These are phyloP conservation scores for Casuarina cunninghamiana DNA, from an alignment of 306 rosid species.

Conservation along the genomic window DNA sequence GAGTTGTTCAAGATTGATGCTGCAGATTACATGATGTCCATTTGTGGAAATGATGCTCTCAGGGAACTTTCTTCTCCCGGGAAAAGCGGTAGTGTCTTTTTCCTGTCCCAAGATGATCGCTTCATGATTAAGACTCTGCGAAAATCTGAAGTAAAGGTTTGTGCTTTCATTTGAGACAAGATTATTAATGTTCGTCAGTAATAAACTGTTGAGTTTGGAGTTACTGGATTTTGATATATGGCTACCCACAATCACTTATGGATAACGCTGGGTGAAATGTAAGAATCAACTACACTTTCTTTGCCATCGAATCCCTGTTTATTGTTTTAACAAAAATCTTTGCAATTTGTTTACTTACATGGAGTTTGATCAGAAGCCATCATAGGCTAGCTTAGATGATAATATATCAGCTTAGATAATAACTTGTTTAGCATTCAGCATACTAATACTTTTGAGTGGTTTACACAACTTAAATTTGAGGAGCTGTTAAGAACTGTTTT, in stretches of 20 bases:
- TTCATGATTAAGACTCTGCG: slow-evolving; percentile 98
- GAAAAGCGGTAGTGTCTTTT: slow-evolving; percentile 98
- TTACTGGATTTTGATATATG: not conserved
- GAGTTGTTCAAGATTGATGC: slow-evolving; percentile 99
- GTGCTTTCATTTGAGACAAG: slow-evolving; percentile 32
- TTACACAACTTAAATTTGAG: not conserved
- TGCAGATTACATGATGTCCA: slow-evolving; percentile 99
- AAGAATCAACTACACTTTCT: not conserved
- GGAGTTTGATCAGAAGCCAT: not conserved
- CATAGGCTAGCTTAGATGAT: not conserved
- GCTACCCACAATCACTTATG: not conserved
- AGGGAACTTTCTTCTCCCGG: slow-evolving; percentile 99
- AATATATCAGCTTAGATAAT: not conserved
- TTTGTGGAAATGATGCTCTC: slow-evolving; percentile 97
- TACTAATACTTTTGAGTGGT: not conserved
- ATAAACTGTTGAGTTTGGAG: slow-evolving; percentile 1
- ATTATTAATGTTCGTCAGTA: not conserved
- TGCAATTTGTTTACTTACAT: not conserved
- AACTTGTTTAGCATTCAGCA: not conserved
- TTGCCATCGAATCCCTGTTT: slow-evolving; percentile 2
- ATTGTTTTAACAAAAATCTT: not conserved
- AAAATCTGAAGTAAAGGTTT: slow-evolving; percentile 96
- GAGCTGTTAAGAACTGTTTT: not conserved
- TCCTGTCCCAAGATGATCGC: slow-evolving; percentile 95
- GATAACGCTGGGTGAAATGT: too few species aligned